Evolutionary conservation across 2,329 filamentous ascomycete genomes (phyloP).

Genomic region (Hypomyces rosellus): DNA sequence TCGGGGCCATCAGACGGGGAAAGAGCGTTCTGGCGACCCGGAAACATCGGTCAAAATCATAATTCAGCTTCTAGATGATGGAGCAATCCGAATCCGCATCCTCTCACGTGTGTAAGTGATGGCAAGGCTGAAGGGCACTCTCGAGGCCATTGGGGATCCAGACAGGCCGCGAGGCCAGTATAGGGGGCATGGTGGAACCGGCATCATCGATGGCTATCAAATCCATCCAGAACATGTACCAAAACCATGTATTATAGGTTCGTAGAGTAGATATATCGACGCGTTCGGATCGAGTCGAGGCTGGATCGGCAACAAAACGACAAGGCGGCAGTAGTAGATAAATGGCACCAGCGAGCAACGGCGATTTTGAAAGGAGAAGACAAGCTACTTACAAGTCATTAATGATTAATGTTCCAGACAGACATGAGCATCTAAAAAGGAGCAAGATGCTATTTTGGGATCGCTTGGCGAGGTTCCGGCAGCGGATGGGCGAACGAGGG

Average conservation of each 20-base stretch:
- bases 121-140: conserved; percentile 42
- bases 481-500: conserved; percentile 21
- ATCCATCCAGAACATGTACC: conserved; percentile 29
- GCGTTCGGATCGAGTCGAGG: conserved; percentile 25
- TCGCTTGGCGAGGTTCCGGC: conserved; percentile 19
- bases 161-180: conserved; percentile 16
- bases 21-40: conserved; percentile 24
- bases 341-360: conserved; percentile 22
- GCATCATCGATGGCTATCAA: conserved; percentile 26
- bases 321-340: conserved; percentile 22
- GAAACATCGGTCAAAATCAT: conserved; percentile 16
- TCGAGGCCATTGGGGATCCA: conserved; percentile 37
- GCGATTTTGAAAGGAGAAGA: conserved; percentile 20
- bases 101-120: conserved; percentile 37
- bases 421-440: conserved; percentile 21
- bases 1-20: conserved; percentile 17
- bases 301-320: conserved; percentile 32
- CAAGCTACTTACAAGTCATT: conserved; percentile 45
- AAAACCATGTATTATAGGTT: conserved; percentile 19
- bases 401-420: conserved; percentile 36
- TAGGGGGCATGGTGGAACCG: conserved; percentile 22
- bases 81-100: conserved; percentile 37
- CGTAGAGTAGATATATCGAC: conserved; percentile 29
- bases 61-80: conserved; percentile 19
- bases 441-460: conserved; percentile 18